Evolutionary conservation across 805 yeast species (phyloP), one percentile per base, ranked within the genome.

Genomic region (Lipomyces yamanashiensis): DNA sequence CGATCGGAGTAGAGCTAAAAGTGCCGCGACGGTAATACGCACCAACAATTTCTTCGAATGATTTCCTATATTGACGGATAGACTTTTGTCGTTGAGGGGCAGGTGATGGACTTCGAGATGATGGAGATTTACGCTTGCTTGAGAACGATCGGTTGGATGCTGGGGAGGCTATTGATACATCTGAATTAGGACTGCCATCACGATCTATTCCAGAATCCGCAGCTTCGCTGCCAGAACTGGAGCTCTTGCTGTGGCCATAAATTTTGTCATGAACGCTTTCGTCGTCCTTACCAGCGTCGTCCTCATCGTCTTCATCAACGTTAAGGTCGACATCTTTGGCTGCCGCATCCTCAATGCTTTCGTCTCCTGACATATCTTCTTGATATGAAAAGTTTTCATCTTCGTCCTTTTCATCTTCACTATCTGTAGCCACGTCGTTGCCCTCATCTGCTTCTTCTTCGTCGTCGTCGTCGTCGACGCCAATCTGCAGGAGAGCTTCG

Each of bases 1-100:
- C 84, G 2, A 87, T 81, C 0, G 98, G 89, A 1, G 90, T 85
- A 9, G 85, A 80, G 1, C 90, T 78, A 0, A 91, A 85, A 0
- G 96, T 85, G 56, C 99, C 99, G 69, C 87, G 90, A 54, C 85
- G 81, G 73, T 95, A 93, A 75, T 95, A 95, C 8, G 82, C 78
- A 66, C 91, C 93, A 12, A 95, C 77, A 0, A 78, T 74, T 41
- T 79, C 81, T 67, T 88, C 67, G 81, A 79, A 47, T 79, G 74
- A 21, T 78, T 75, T 15, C 83, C 76, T 62, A 79, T 77, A 56
- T 72, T 69, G 55, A 76, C 77, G 44, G 79, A 77, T 19, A 15
- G 67, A 59, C 71, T 74, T 80, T 45, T 75, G 71, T 70, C 63
- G 71, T 63, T 61, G 66, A 3, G 64, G 63, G 7, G 67, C 48